Base-by-base conservation (phyloP, 208 protist genomes). In the Crithidia acanthocephali region DNA sequence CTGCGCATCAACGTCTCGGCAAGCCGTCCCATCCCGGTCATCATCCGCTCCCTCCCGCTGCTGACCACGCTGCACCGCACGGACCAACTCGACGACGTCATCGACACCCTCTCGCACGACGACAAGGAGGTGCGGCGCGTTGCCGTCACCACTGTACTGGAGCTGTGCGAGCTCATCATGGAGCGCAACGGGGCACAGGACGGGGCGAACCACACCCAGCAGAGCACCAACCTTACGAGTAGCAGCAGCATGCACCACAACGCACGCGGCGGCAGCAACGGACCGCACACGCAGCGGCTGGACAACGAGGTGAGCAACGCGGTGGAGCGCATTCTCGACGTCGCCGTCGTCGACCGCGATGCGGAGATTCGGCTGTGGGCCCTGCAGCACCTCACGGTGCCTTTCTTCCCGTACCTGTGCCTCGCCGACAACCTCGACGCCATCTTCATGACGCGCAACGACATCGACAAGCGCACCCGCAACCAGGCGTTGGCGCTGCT, bases 361-460 rank as follows among this genome's bases (percentile, higher is more conserved):
- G 63, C 83, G 6, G 78, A 85, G n/a, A 67, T 97, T 20, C 88
- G 92, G 2, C 76, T 89, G n/a, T 63, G 76, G 52, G 85, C 85
- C 0, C 61, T 97, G 51, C 79, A 80, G 60, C 78, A 79, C n/a
- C 59, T 97, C 0, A 79, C 84, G 2, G 64, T 75, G 8, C 65
- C 79, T 6, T 92, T 96, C 60, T 86, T 93, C 52, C 68, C 86
- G 10, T 95, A 96, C 68, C 76, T 96, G 52, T 91, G 81, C 28
- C 75, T 90, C n/a, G 69, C 79, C 15, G 86, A 94, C 67, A 86
- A 92, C 69, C 73, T 96, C 0, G 86, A 97, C 33, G 83, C 92
- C 20, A 77, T 97, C 42, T 93, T 92, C 60, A 93, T 97, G 85
- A 78, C 86, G 11, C 76, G 83, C 25, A 95, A 95, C 59, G 92